These are phyloP conservation scores for Balakata baccata DNA, from an alignment of 345 rosid species.

Conservation along the genomic window DNA sequence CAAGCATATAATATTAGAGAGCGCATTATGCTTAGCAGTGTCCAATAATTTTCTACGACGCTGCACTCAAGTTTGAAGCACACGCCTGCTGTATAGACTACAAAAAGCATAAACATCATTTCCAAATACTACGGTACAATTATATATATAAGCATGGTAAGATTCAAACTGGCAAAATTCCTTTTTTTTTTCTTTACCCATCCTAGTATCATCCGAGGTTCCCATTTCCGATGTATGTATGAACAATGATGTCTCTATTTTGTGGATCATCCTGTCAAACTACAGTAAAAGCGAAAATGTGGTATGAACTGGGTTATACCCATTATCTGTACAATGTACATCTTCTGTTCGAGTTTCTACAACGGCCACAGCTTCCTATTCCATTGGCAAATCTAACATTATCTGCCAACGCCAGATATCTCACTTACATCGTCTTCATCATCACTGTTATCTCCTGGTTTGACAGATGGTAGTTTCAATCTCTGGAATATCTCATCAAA, in stretches of 20 bases:
- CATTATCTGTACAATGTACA: constrained; percentile 39
- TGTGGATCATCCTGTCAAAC: constrained; percentile 8
- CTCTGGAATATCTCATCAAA: constrained; percentile 89
- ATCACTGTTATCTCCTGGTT: constrained; percentile 34
- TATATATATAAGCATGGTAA: background rate
- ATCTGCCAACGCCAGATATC: constrained; percentile 29
- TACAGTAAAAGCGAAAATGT: background rate
- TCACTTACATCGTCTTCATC: constrained; percentile 31
- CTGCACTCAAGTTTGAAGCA: background rate
- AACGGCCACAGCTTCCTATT: background rate
- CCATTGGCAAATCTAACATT: constrained; percentile 18
- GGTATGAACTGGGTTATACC: background rate
- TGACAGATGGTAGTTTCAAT: constrained; percentile 62
- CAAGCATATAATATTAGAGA: background rate
- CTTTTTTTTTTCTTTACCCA: background rate
- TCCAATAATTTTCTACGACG: background rate
- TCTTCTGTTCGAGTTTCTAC: constrained; percentile 17
- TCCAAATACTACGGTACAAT: background rate
- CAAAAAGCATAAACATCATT: background rate
- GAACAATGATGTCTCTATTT: background rate
- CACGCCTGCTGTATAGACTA: background rate
- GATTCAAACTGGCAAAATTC: constrained; percentile 11
- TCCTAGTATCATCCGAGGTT: constrained; percentile 10
- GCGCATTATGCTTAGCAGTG: background rate
- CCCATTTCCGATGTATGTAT: constrained; percentile 3